A percentile compares a stretch with the other conserved stretches of the same genome.
Conservation (phyloP, 73 alveolate genomes). For the Paramecium bursaria region DNA sequence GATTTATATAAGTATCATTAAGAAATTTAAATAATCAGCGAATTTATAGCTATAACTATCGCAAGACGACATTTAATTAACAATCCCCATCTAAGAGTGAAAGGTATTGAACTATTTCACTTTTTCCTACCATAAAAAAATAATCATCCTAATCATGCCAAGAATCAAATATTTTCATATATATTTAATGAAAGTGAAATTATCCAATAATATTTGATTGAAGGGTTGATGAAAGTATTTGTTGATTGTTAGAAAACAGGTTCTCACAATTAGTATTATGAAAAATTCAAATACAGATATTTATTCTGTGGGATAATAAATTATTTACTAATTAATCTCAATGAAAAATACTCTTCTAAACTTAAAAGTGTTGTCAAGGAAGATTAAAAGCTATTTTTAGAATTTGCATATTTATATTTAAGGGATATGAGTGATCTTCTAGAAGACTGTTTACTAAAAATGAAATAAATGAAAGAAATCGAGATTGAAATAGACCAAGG, state of each 20-base stretch:
- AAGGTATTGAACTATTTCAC: conserved; percentile 48
- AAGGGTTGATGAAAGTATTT: conserved; percentile 3
- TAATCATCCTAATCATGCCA: no score
- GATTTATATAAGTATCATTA: not conserved
- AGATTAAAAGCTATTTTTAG: conserved; percentile 1
- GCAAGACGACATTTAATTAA: not conserved
- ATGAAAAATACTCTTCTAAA: not conserved
- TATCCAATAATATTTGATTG: conserved; percentile 1
- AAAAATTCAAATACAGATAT: conserved; percentile 16
- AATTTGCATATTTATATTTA: conserved; percentile 28
- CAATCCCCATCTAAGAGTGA: conserved; percentile 52
- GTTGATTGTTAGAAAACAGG: conserved; percentile 50
- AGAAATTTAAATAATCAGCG: not conserved
- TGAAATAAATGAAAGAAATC: conserved; percentile 24
- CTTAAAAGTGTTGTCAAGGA: not conserved
- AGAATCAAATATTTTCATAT: no score
- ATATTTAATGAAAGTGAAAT: conserved; percentile 5
- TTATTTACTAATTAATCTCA: not conserved
- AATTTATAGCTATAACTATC: conserved; percentile 2
- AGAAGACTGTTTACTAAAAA: conserved; percentile 22
- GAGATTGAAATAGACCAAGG: not conserved
- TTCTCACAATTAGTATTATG: conserved; percentile 30
- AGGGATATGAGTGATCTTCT: conserved; percentile 13
- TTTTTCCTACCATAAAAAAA: not conserved
- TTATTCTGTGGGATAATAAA: conserved; percentile 5